phyloP scores from a whole-genome alignment of 768 basidiomycete species.

The Pleurotus giganteus region DNA sequence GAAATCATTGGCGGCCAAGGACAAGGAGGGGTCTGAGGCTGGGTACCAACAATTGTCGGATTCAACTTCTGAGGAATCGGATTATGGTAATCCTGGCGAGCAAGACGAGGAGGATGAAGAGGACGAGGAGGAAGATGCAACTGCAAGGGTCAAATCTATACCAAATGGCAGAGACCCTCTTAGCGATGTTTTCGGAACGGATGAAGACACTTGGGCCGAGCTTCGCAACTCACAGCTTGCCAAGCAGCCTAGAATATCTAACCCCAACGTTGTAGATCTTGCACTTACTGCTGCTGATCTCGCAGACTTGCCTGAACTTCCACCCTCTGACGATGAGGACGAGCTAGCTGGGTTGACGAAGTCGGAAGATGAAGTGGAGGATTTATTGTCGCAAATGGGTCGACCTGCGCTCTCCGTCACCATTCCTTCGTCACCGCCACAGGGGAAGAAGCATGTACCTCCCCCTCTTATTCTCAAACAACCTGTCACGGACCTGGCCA shows the following conservation, averaged over 20 bases:
- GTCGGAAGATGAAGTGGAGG: conserved; percentile 41
- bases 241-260: conserved; percentile 21
- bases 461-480: conserved; percentile 55
- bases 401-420: conserved; percentile 29
- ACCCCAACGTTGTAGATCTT: conserved; percentile 52
- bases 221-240: conserved; percentile 38
- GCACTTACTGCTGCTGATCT: conserved; percentile 47
- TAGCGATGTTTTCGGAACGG: conserved; percentile 63
- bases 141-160: conserved; percentile 35
- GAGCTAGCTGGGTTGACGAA: conserved; percentile 31
- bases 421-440: conserved; percentile 37
- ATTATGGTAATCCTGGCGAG: conserved; percentile 30
- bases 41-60: conserved; percentile 37
- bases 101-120: conserved; percentile 31
- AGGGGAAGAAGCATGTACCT: conserved; percentile 45
- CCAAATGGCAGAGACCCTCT: conserved; percentile 46
- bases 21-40: conserved; percentile 20
- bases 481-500: conserved; percentile 23
- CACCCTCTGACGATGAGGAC: conserved; percentile 20
- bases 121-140: conserved; percentile 37
- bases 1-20: conserved; percentile 9
- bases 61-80: conserved; percentile 13
- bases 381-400: conserved; percentile 39
- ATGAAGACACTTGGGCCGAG: conserved; percentile 61
- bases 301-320: conserved; percentile 22